Percentiles rank a stretch among this genome's conserved stretches.
phyloP scores from a whole-genome alignment of 2,329 filamentous ascomycete species.

The Cladophialophora bantiana region DNA sequence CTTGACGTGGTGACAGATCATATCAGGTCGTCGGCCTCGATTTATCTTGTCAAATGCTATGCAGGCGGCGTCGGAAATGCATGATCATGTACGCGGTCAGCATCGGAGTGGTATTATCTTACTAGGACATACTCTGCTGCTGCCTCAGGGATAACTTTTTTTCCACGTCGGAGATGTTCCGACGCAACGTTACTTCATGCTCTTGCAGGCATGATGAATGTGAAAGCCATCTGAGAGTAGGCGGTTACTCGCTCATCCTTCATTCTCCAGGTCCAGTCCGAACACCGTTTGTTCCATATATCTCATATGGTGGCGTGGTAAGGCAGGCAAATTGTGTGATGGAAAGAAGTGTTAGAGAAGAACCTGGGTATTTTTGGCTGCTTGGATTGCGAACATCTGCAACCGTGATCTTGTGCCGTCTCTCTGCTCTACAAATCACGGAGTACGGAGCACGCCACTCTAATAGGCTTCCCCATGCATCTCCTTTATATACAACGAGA shows the following conservation, averaged over 20 bases:
- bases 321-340: too few relatives aligned
- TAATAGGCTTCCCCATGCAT: too few relatives aligned
- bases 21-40: too few relatives aligned
- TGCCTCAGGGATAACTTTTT: neutral
- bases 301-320: too few relatives aligned
- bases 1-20: neutral
- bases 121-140: neutral
- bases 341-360: too few relatives aligned
- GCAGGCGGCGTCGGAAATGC: neutral
- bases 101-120: neutral
- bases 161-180: neutral
- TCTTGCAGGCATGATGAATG: neutral
- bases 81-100: neutral
- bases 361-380: too few relatives aligned
- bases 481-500: too few relatives aligned
- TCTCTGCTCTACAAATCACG: too few relatives aligned
- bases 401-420: too few relatives aligned
- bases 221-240: neutral
- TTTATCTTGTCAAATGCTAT: neutral
- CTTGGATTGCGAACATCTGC: too few relatives aligned
- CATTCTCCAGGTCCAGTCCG: neutral
- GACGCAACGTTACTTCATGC: neutral
- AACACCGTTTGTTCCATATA: neutral
- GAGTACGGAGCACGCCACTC: too few relatives aligned
- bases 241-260: neutral